A percentile compares a stretch with the other conserved stretches of the same genome.
phyloP scores from a whole-genome alignment of 2,329 filamentous ascomycete genomes.

The Epichloe gansuensis region DNA sequence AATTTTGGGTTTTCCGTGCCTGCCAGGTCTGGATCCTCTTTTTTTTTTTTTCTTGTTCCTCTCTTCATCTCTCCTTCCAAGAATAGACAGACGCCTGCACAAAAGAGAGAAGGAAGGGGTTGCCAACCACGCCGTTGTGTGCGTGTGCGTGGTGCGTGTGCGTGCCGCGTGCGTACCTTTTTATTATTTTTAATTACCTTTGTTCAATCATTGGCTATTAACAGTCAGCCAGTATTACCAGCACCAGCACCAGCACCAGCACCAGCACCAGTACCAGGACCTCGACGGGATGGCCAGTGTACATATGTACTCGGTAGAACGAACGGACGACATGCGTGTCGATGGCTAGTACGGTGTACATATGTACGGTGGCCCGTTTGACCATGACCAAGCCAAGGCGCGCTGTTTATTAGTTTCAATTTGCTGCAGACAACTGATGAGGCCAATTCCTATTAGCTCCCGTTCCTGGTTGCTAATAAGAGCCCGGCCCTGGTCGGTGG shows the following conservation, averaged over 20 bases:
- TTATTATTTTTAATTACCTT: no score
- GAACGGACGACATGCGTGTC: slow-evolving; percentile 2
- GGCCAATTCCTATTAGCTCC: slow-evolving; percentile 17
- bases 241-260: no score
- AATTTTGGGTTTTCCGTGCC: not conserved
- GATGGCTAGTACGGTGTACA: slow-evolving; percentile 4
- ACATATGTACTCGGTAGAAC: not conserved
- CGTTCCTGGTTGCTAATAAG: slow-evolving; percentile 24
- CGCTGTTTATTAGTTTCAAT: slow-evolving; percentile 4
- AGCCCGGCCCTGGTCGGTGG: slow-evolving; percentile 23
- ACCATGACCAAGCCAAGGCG: slow-evolving; percentile 1
- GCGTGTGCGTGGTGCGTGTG: not conserved
- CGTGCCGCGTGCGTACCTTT: not conserved
- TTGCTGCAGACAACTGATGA: slow-evolving; percentile 1
- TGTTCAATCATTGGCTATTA: not conserved
- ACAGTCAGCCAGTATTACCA: no score
- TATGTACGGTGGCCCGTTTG: not conserved
- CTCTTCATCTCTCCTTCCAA: no score
- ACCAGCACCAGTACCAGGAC: no score
- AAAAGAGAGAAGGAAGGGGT: slow-evolving; percentile 11
- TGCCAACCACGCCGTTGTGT: not conserved
- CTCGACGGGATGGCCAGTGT: not conserved
- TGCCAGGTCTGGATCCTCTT: not conserved
- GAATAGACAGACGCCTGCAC: slow-evolving; percentile 27
- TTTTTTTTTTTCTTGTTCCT: slow-evolving; percentile 30